Evolutionary conservation across 2,329 filamentous ascomycete genomes (phyloP).

Genomic region (Penicillium hesseltinei): DNA sequence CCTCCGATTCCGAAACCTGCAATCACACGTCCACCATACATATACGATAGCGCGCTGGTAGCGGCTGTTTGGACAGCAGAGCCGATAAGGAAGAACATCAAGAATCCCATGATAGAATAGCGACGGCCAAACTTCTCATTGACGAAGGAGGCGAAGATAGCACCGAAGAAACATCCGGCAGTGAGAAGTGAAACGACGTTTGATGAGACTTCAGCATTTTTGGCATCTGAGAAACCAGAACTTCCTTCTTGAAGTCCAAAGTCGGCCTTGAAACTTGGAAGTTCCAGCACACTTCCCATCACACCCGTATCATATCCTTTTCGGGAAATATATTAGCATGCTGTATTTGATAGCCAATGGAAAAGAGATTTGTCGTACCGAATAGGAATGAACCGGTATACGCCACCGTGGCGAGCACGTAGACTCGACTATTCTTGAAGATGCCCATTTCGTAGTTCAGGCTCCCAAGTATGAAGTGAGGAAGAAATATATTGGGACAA

Average conservation of each 20-base stretch:
- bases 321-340: not conserved
- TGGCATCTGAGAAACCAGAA: not conserved
- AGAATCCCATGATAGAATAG: not conserved
- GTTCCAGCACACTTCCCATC: not conserved
- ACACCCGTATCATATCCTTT: slow-evolving; percentile 1
- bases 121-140: not conserved
- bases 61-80: not conserved
- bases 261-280: not conserved
- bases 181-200: not conserved
- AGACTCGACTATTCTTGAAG: not conserved
- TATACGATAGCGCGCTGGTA: not conserved
- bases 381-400: not conserved
- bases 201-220: not conserved
- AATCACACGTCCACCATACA: not conserved
- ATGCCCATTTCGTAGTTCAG: not conserved
- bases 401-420: not conserved
- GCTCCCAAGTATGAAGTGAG: not conserved
- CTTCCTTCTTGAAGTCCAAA: not conserved
- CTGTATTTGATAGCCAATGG: not conserved
- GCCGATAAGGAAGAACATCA: not conserved
- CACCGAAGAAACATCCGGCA: not conserved
- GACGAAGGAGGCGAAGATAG: not conserved
- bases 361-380: not conserved
- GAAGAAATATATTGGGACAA: not conserved
- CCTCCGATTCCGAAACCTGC: not conserved